These are phyloP conservation scores for Tuctoria greenei DNA, from an alignment of 176 grass and related monocot species.

Conservation along the genomic window DNA sequence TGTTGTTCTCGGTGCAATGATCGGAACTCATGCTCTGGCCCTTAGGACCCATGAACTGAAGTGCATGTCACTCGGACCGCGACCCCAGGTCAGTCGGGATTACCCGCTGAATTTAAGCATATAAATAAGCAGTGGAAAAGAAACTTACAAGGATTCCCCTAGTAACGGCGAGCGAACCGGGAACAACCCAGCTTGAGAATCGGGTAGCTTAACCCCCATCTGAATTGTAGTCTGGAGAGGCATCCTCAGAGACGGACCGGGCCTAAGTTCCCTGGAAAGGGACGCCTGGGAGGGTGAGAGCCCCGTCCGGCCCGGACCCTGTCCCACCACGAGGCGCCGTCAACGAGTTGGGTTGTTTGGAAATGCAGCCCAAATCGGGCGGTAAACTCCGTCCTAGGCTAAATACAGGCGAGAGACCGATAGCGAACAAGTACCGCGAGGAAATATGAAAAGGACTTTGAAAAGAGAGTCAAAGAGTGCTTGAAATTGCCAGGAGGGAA, in stretches of 20 bases:
- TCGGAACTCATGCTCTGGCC: too few relatives aligned
- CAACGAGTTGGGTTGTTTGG: slow-evolving; percentile 57
- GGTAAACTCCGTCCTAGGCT: slow-evolving; percentile 61
- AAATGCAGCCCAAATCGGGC: slow-evolving; percentile 53
- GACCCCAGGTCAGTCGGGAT: too few relatives aligned
- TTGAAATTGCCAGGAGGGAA: slow-evolving; percentile 84
- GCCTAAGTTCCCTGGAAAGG: slow-evolving; percentile 60
- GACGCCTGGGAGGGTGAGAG: slow-evolving; percentile 66
- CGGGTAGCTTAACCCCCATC: not conserved
- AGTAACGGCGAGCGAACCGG: slow-evolving; percentile 46
- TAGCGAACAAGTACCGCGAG: slow-evolving; percentile 31
- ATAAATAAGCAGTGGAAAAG: too few relatives aligned
- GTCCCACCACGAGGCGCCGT: slow-evolving; percentile 58
- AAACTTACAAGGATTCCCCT: slow-evolving; percentile 39
- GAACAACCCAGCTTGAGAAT: slow-evolving; percentile 12
- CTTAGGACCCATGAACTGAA: too few relatives aligned
- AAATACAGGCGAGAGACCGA: slow-evolving; percentile 58
- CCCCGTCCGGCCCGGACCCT: slow-evolving; percentile 56
- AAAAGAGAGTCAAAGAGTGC: slow-evolving; percentile 89
- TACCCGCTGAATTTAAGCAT: too few relatives aligned
- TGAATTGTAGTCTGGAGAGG: too few relatives aligned
- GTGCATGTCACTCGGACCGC: too few relatives aligned
- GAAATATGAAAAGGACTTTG: slow-evolving; percentile 87
- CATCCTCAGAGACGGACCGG: too few relatives aligned
- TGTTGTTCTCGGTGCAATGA: too few relatives aligned